phyloP scores from a whole-genome alignment of 2,329 filamentous ascomycete species.

The Ascochyta koolunga region DNA sequence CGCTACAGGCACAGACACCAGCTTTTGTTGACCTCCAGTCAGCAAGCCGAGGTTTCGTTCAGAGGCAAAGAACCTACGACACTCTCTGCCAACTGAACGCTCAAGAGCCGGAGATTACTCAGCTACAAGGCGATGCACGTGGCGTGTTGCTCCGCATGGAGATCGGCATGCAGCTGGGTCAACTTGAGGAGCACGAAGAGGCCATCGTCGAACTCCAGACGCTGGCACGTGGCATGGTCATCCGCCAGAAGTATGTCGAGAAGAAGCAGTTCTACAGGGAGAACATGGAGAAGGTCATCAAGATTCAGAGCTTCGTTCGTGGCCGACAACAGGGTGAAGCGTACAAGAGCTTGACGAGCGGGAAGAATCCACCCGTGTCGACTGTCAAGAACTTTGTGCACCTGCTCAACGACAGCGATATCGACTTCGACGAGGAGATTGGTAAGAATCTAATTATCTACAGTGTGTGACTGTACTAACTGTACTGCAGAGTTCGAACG shows the following conservation, averaged over 20 bases:
- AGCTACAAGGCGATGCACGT: slow-evolving; percentile 76
- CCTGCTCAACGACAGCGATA: slow-evolving; percentile 95
- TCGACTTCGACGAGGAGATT: slow-evolving; percentile 98
- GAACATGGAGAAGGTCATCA: slow-evolving; percentile 99
- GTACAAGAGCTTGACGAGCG: slow-evolving; percentile 94
- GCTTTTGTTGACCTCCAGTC: slow-evolving; percentile 70
- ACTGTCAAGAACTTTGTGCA: slow-evolving; percentile 99
- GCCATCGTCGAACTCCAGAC: slow-evolving; percentile 76
- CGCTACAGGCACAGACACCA: slow-evolving; percentile 63
- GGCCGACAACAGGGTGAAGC: slow-evolving; percentile 96
- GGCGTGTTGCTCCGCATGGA: slow-evolving; percentile 79
- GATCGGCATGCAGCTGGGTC: slow-evolving; percentile 74
- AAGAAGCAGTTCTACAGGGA: slow-evolving; percentile 89
- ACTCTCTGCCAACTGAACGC: slow-evolving; percentile 74
- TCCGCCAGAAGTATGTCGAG: slow-evolving; percentile 77
- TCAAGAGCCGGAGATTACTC: slow-evolving; percentile 68
- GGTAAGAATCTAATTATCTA: slow-evolving; percentile 36
- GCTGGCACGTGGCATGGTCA: slow-evolving; percentile 71
- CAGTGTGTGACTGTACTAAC: slow-evolving; percentile 22
- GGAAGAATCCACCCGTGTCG: slow-evolving; percentile 94
- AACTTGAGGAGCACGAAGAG: slow-evolving; percentile 85
- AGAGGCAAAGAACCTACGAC: slow-evolving; percentile 64
- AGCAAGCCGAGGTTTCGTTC: slow-evolving; percentile 67
- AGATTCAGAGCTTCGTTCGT: slow-evolving; percentile 95
- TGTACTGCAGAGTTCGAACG: slow-evolving; percentile 77